Percentiles rank a stretch among this genome's conserved stretches.
phyloP scores from a whole-genome alignment of 495 filamentous ascomycete species.

The Copromyces sp. region DNA sequence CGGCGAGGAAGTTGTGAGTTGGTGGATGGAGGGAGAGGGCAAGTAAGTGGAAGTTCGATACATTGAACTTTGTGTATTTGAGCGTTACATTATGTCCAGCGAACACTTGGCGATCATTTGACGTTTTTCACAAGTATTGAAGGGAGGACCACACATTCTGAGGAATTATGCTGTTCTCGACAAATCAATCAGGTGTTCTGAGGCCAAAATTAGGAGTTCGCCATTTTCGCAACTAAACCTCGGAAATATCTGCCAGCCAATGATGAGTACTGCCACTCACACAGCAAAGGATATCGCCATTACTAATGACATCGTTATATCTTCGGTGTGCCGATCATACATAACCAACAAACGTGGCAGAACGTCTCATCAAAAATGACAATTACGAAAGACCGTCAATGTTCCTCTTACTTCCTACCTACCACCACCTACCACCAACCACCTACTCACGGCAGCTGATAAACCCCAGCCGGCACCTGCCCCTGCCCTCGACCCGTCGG shows the following conservation, averaged over 20 bases:
- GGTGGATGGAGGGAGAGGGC: constrained; percentile 17
- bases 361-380: no score
- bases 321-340: not conserved
- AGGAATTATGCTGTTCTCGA: not conserved
- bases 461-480: not conserved
- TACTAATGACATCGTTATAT: not conserved
- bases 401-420: no score
- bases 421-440: not conserved
- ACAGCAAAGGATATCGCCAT: no score
- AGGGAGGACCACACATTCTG: not conserved
- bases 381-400: no score
- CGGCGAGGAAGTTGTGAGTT: constrained; percentile 38
- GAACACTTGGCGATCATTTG: not conserved
- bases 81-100: not conserved
- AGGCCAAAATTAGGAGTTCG: not conserved
- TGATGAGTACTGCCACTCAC: not conserved
- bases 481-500: not conserved
- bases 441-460: not conserved
- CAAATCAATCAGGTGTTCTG: not conserved
- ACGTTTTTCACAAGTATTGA: not conserved
- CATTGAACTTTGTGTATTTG: no score
- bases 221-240: not conserved
- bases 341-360: not conserved
- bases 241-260: not conserved
- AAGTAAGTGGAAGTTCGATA: not conserved